Evolutionary conservation across 1,284 basidiomycete species (phyloP).

Genomic region (Entoloma clypeatum): DNA sequence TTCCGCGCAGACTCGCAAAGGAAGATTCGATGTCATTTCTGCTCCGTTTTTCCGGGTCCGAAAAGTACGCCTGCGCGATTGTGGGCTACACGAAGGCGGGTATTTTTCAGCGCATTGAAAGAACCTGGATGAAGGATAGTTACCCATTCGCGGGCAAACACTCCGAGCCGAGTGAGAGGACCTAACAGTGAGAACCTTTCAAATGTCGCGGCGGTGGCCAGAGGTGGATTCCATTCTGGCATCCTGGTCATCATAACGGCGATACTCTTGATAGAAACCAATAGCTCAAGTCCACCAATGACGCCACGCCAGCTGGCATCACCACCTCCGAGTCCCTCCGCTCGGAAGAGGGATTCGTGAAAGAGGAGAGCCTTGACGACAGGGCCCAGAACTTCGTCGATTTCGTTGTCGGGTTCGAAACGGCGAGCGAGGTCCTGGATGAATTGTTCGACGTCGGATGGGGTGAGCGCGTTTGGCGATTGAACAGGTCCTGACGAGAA

Average conservation of each 20-base stretch:
- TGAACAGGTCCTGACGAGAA: slow-evolving; percentile 47
- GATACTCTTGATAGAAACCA: slow-evolving; percentile 81
- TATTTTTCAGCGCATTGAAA: neutral
- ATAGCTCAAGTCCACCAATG: slow-evolving; percentile 74
- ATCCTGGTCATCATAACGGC: slow-evolving; percentile 75
- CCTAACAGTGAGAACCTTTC: slow-evolving; percentile 72
- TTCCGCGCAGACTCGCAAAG: slow-evolving; percentile 77
- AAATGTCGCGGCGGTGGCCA: slow-evolving; percentile 56
- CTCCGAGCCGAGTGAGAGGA: slow-evolving; percentile 75
- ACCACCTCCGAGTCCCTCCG: slow-evolving; percentile 64
- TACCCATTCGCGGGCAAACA: slow-evolving; percentile 85
- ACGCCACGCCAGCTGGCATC: slow-evolving; percentile 85
- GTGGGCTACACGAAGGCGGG: slow-evolving; percentile 51
- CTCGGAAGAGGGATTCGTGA: slow-evolving; percentile 57
- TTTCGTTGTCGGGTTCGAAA: slow-evolving; percentile 61
- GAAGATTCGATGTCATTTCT: slow-evolving; percentile 80
- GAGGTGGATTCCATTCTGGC: slow-evolving; percentile 65
- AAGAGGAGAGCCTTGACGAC: slow-evolving; percentile 58
- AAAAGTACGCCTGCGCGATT: slow-evolving; percentile 79
- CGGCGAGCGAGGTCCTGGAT: slow-evolving; percentile 67
- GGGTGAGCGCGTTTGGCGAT: slow-evolving; percentile 37
- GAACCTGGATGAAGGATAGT: neutral
- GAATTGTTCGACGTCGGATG: slow-evolving; percentile 66
- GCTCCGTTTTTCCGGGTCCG: slow-evolving; percentile 75
- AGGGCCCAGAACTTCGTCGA: slow-evolving; percentile 54